Base-by-base conservation (phyloP, 495 filamentous ascomycete species). In the Ascodesmis nigricans region DNA sequence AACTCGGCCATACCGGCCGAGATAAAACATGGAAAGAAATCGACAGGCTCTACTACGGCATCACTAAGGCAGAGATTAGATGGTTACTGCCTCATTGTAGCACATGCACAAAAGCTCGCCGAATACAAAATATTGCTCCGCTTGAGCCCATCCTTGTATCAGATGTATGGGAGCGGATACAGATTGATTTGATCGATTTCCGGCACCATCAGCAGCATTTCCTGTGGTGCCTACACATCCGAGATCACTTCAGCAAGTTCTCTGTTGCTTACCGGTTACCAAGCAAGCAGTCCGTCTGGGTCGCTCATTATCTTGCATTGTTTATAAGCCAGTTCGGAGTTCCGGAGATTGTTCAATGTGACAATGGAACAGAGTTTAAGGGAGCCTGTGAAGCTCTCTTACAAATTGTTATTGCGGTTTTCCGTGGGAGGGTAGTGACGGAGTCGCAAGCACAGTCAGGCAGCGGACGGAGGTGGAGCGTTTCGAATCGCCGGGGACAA, bases 291-390 rank as follows among this genome's bases (percentile, higher is more conserved):
- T 6, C 6, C 23, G 6, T 11, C 6, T 6, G 6, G 6, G 23
- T 25, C 11, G 23, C 23, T 6, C 6, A 6, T 6, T 25, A 25
- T 25, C 23, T 25, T 11, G 23, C 6, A 6, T 11, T 6, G 6
- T 25, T 25, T 25, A 25, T 25, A 25, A 6, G 6, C 6, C 6
- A 6, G 23, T 25, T 25, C 11, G 23, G 23, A 6, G 11, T 25
- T 25, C 33, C 33, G 4, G 33, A 27, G 8, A 27, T 36, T 11
- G 5, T 36, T 5, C 33, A 36, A 17, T 36, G 8, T 27, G 33
- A 36, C 11, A 36, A 36, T 16, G 33, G 22, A n/a, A 14, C 19
- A 26, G 20, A 36, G 27, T 36, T 36, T 17, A 36, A 36, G 22
- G 10, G 8, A 13, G 33, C 18, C 5, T n/a, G 11, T 8, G 18